phyloP scores from a whole-genome alignment of 192 early-diverging fungal genomes.

The Spizellomyces punctatus region DNA sequence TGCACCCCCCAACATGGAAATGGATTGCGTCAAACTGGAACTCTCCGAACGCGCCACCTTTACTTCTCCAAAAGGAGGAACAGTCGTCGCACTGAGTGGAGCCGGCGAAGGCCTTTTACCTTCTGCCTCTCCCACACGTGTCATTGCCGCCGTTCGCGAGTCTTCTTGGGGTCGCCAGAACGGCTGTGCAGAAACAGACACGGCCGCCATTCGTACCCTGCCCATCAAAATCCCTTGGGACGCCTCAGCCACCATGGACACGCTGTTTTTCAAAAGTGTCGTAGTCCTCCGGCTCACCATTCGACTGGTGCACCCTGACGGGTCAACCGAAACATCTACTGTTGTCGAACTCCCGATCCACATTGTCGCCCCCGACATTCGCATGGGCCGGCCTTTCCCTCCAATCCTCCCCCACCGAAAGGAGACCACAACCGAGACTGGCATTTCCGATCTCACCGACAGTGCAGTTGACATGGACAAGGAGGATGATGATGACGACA shows the following conservation, averaged over 20 bases:
- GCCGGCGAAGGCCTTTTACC: not conserved
- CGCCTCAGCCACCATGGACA: not conserved
- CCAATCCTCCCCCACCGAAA: not conserved
- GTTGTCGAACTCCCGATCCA: not conserved
- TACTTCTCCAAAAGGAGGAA: not conserved
- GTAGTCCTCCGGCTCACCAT: not conserved
- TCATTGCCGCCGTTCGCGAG: not conserved
- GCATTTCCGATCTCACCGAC: not conserved
- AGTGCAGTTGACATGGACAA: too few relatives aligned
- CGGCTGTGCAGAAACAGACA: not conserved
- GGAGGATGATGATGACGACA: not conserved
- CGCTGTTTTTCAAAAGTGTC: not conserved
- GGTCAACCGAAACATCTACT: not conserved
- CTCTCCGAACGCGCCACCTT: not conserved
- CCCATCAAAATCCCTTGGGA: not conserved
- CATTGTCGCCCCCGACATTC: constrained; percentile 3
- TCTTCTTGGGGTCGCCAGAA: not conserved
- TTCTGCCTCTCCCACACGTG: not conserved
- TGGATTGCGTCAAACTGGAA: not conserved
- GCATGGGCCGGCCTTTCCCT: not conserved
- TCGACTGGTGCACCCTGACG: not conserved
- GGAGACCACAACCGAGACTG: not conserved
- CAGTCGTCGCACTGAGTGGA: not conserved
- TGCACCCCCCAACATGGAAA: not conserved
- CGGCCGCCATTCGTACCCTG: not conserved